Percentiles rank a stretch among this genome's conserved stretches.
Evolutionary conservation across 768 basidiomycete genomes (phyloP).

Genomic region (Psilocybe cubensis): DNA sequence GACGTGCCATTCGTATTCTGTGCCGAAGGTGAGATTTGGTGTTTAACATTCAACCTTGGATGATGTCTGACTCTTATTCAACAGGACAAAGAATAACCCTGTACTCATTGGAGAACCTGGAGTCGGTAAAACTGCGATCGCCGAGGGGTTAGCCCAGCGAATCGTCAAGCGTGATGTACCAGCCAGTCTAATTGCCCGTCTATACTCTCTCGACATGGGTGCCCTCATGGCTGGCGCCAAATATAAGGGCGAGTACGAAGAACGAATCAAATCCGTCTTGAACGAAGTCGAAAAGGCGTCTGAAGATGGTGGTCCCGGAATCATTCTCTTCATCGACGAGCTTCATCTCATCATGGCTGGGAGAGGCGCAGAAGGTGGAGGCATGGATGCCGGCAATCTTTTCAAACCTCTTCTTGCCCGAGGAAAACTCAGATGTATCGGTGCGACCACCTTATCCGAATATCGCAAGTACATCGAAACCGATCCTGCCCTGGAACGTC

Average conservation of each 20-base stretch:
- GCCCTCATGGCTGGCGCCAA: conserved; percentile 92
- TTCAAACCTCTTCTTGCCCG: conserved; percentile 92
- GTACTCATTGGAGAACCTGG: conserved; percentile 95
- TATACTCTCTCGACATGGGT: conserved; percentile 93
- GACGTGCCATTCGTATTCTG: conserved; percentile 81
- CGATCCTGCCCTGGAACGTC: conserved; percentile 87
- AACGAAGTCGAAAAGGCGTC: conserved; percentile 91
- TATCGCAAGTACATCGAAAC: conserved; percentile 94
- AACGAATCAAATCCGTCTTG: conserved; percentile 90
- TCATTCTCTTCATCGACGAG: conserved; percentile 96
- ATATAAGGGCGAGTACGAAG: conserved; percentile 96
- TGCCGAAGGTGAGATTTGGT: conserved; percentile 61
- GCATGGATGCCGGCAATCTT: conserved; percentile 93
- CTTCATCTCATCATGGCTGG: conserved; percentile 94
- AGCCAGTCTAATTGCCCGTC: conserved; percentile 66
- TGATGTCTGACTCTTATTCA: conserved; percentile 1
- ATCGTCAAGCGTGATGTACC: conserved; percentile 95
- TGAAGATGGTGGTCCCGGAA: conserved; percentile 70
- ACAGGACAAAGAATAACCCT: conserved; percentile 95
- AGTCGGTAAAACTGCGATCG: conserved; percentile 95
- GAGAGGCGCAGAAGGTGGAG: conserved; percentile 77
- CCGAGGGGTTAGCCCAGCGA: conserved; percentile 93
- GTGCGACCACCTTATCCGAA: conserved; percentile 91
- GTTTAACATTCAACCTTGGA: conserved; percentile 61
- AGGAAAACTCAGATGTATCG: conserved; percentile 77